Evolutionary conservation across 768 basidiomycete genomes (phyloP).

Genomic region (Tephrocybe sp.): DNA sequence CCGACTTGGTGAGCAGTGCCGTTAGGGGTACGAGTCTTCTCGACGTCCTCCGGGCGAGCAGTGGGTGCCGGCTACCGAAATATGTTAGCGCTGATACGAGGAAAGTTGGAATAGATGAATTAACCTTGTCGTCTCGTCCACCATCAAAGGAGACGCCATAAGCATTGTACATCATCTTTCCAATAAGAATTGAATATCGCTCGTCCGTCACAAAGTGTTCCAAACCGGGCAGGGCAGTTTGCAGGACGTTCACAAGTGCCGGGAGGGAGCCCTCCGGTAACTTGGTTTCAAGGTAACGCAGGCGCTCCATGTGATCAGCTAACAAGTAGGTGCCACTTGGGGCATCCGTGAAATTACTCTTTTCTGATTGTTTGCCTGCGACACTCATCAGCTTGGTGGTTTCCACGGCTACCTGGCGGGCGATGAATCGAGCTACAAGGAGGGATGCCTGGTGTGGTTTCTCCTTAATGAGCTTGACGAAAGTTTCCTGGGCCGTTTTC

Average conservation of each 20-base stretch:
- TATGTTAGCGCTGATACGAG: neutral
- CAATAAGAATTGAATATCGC: conserved; percentile 56
- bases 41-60: conserved; percentile 66
- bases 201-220: conserved; percentile 71
- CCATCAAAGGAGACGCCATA: conserved; percentile 69
- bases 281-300: conserved; percentile 63
- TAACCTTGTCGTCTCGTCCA: conserved; percentile 73
- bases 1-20: conserved; percentile 80
- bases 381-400: conserved; percentile 49
- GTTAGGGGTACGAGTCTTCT: conserved; percentile 73
- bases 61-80: conserved; percentile 46
- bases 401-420: conserved; percentile 67
- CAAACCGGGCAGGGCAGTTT: conserved; percentile 65
- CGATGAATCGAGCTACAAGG: conserved; percentile 71
- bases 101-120: conserved; percentile 10
- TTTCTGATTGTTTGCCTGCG: conserved; percentile 17
- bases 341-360: conserved; percentile 44
- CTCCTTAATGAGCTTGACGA: conserved; percentile 54
- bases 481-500: conserved; percentile 52
- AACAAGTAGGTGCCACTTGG: conserved; percentile 58
- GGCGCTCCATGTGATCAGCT: conserved; percentile 75
- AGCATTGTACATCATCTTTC: conserved; percentile 76
- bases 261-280: conserved; percentile 48
- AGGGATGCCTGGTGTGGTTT: conserved; percentile 45
- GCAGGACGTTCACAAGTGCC: conserved; percentile 54